Evolutionary conservation across 208 protist species (phyloP).

Genomic region (Giardia muris): DNA sequence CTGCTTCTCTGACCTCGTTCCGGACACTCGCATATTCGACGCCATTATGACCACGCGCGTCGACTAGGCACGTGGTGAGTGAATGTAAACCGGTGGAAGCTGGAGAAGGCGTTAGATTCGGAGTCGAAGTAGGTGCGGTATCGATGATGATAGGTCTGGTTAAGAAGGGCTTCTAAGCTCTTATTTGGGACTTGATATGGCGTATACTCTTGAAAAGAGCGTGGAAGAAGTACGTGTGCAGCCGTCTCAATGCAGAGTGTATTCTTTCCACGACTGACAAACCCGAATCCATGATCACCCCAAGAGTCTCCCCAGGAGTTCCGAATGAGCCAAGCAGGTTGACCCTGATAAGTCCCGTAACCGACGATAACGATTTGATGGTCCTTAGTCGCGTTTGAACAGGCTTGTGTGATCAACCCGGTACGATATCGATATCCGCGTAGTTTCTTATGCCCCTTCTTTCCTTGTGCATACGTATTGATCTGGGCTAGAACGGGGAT

Average conservation of each 20-base stretch:
- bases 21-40: constrained; percentile 1
- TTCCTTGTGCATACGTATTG: background rate
- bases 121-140: no score
- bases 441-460: background rate
- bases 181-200: no score
- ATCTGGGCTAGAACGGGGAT: background rate
- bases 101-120: background rate
- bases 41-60: background rate
- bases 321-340: background rate
- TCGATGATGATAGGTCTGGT: no score
- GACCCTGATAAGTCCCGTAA: background rate
- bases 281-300: background rate
- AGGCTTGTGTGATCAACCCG: background rate
- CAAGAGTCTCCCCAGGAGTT: constrained; percentile 7
- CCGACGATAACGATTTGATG: background rate
- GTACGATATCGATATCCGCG: background rate
- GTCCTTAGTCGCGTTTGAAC: background rate
- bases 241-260: background rate
- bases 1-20: background rate
- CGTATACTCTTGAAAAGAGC: no score
- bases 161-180: no score
- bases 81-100: background rate
- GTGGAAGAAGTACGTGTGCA: background rate
- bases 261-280: background rate
- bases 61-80: background rate